Base-by-base conservation (phyloP, 2,329 filamentous ascomycete genomes). In the Pezicula neosporulosa region DNA sequence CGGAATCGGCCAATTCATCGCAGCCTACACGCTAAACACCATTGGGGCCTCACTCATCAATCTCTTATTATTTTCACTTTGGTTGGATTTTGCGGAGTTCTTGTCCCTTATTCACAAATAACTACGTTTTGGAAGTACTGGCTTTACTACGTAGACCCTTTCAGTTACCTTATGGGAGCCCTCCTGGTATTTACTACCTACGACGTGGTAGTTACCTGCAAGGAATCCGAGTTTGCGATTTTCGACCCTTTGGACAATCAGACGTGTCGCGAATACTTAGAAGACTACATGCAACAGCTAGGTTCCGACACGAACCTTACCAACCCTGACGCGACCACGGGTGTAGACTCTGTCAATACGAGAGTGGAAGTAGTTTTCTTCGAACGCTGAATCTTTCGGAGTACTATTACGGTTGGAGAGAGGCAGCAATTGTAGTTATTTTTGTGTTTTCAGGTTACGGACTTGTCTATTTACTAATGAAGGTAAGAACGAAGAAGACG, bases 31-130 rank as follows among this genome's bases (percentile, higher is more conserved):
- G 0, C 82, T 81, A 0, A 84, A 82, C 54, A 80, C 76, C 35
- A 75, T 82, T 9, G 83, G 83, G 41, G 82, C 82, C 0, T 71
- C 78, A 0, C 71, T 85, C 4, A 74, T 76, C 54, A 84, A 83
- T 55, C 80, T 0, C 62, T 85, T 0, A 48, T 84, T 10, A 68
- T 85, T 49, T 74, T 77, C 5, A 66, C 82, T 36, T 72, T 90
- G 2, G 76, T 89, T 7, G 80, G 78, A 1, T 91, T 92, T 72
- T 90, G 86, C 59, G 88, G 88, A 55, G 85, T 91, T 1, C 73
- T 90, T 4, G 87, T 90, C 0, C 86, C 87, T 0, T 89, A 85
- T 55, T 55, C 61, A 0, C 75, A 77, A 24, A 75, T 91, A 18
- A 78, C 82, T 8, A 60, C 67, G 0, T 90, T 90, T 67, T 91